These are phyloP conservation scores for Saccharomyces paradoxus DNA, from an alignment of 805 yeast species.

Conservation along the genomic window DNA sequence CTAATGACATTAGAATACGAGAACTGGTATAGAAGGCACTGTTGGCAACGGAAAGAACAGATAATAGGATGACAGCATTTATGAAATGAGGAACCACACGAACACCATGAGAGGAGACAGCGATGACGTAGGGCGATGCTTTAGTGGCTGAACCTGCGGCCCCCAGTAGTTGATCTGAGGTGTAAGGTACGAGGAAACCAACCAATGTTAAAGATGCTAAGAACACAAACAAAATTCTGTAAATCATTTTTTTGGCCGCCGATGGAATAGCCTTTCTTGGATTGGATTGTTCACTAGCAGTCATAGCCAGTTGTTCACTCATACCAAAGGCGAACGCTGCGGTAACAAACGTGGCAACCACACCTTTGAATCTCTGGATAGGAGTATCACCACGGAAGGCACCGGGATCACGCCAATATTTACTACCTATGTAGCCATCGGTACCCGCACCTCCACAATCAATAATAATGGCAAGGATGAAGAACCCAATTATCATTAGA, in stretches of 20 bases:
- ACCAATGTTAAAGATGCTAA: constrained; percentile 44
- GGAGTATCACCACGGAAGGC: constrained; percentile 42
- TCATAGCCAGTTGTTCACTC: constrained; percentile 56
- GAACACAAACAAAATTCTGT: constrained; percentile 55
- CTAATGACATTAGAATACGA: constrained; percentile 45
- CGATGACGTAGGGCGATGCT: constrained; percentile 73
- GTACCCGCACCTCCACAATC: constrained; percentile 50
- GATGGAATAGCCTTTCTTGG: constrained; percentile 55
- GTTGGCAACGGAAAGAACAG: constrained; percentile 51
- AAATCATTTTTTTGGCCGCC: constrained; percentile 65
- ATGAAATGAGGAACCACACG: constrained; percentile 53
- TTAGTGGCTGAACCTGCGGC: constrained; percentile 39
- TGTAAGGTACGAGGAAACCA: constrained; percentile 55
- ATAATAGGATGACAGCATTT: constrained; percentile 55
- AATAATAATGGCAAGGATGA: constrained; percentile 49
- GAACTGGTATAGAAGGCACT: constrained; percentile 45
- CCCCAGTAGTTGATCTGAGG: constrained; percentile 43
- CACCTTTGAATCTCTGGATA: constrained; percentile 48
- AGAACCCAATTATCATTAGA: constrained; percentile 49
- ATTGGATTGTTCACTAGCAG: constrained; percentile 63
- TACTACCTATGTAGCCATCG: constrained; percentile 48
- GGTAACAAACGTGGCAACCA: constrained; percentile 53
- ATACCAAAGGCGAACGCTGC: constrained; percentile 66
- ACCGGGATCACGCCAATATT: constrained; percentile 56
- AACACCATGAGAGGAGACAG: constrained; percentile 48